A percentile compares a stretch with the other conserved stretches of the same genome.
phyloP scores from a whole-genome alignment of 2,329 filamentous ascomycete genomes.

The Zasmidium citrigriseum region DNA sequence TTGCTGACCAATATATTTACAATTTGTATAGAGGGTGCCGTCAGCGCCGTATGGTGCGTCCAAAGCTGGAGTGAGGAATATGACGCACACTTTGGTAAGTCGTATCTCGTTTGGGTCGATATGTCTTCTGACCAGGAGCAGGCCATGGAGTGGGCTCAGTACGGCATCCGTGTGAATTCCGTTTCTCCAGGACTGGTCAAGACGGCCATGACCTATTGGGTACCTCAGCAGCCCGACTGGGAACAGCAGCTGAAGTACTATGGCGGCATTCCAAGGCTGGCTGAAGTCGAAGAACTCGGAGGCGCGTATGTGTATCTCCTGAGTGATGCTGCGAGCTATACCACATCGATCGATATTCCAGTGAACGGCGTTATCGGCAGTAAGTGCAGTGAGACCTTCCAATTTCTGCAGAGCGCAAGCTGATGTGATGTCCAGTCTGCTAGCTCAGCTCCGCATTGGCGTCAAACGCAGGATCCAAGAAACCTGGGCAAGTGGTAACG shows the following conservation, averaged over 20 bases:
- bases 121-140: constrained; percentile 39
- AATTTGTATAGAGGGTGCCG: constrained; percentile 38
- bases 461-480: too few relatives aligned
- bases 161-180: constrained; percentile 41
- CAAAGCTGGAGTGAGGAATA: constrained; percentile 47
- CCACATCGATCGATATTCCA: constrained; percentile 18
- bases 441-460: too few relatives aligned
- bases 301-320: constrained; percentile 45
- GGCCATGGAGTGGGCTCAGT: constrained; percentile 41
- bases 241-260: constrained; percentile 60
- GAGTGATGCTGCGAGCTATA: constrained; percentile 20
- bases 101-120: constrained; percentile 44
- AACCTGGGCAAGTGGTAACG: too few relatives aligned
- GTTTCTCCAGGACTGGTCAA: constrained; percentile 40
- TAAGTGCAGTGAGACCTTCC: too few relatives aligned
- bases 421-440: too few relatives aligned
- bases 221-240: constrained; percentile 57
- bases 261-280: constrained; percentile 58
- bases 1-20: constrained; percentile 21
- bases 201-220: constrained; percentile 46
- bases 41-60: constrained; percentile 45
- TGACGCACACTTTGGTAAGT: constrained; percentile 45
- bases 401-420: too few relatives aligned
- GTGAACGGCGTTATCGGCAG: constrained; percentile 27
- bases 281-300: constrained; percentile 55